Evolutionary conservation across 129 eudicot species (phyloP).

Genomic region (Scalesia atractyloides): DNA sequence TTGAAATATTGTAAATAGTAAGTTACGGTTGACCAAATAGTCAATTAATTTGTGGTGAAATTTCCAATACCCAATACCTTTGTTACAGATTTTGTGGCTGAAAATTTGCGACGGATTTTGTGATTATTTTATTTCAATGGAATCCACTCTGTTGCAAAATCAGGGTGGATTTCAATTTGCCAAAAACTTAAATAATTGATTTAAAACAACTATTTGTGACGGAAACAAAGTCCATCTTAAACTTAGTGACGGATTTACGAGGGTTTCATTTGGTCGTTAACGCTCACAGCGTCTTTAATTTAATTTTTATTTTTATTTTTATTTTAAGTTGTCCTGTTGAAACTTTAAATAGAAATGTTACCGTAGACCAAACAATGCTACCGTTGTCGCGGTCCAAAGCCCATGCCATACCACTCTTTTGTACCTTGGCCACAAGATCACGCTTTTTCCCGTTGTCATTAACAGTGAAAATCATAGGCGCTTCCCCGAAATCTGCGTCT

Average conservation of each 20-base stretch:
- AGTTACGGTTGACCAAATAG: no score
- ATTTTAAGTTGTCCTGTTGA: background rate
- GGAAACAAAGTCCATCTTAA: background rate
- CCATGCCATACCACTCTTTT: conserved; percentile 86
- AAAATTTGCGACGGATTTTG: no score
- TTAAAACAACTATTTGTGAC: background rate
- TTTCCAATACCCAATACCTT: no score
- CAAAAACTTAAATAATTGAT: background rate
- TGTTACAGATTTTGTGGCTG: no score
- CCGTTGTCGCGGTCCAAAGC: conserved; percentile 73
- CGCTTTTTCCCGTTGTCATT: conserved; percentile 24
- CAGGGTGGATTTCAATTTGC: background rate
- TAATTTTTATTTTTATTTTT: no score
- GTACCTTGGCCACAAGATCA: conserved; percentile 69
- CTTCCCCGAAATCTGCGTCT: no score
- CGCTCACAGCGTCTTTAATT: background rate
- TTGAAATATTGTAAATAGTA: no score
- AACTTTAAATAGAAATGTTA: conserved; percentile 27
- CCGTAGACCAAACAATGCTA: conserved; percentile 60
- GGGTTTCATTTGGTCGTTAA: background rate
- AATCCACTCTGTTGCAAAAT: background rate
- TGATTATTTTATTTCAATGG: background rate
- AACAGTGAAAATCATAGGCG: no score
- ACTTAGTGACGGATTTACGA: background rate
- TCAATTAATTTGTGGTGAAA: no score